phyloP scores from a whole-genome alignment of 1,284 basidiomycete species.

The Cerioporus squamosus region DNA sequence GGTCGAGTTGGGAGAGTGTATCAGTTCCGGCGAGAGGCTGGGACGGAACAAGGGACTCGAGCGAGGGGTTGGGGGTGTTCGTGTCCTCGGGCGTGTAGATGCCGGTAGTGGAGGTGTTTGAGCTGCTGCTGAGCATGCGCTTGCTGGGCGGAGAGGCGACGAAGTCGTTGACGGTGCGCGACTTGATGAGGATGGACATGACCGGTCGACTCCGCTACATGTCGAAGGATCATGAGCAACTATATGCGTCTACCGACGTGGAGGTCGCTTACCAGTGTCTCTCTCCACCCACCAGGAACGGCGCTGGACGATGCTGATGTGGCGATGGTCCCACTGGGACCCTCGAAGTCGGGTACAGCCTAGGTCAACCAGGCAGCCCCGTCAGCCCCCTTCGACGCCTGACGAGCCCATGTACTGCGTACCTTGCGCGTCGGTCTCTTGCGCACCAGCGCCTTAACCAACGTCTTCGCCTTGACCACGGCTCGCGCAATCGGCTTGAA shows the following conservation, averaged over 20 bases:
- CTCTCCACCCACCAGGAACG: slow-evolving; percentile 1
- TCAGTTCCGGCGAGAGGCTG: background rate
- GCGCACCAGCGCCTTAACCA: slow-evolving; percentile 11
- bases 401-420: slow-evolving; percentile 3
- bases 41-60: background rate
- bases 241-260: background rate
- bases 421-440: background rate
- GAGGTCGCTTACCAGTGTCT: background rate
- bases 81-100: slow-evolving; percentile 8
- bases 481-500: slow-evolving; percentile 3
- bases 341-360: background rate
- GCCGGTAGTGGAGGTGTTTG: slow-evolving; percentile 4
- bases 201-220: background rate
- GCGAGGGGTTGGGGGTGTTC: background rate
- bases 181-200: slow-evolving; percentile 10
- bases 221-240: too few species aligned
- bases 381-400: background rate
- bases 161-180: background rate
- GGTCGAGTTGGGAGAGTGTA: background rate
- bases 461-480: slow-evolving; percentile 17
- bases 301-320: background rate
- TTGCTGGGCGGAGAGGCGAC: background rate
- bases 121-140: background rate
- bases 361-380: background rate
- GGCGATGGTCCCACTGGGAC: background rate